A percentile compares a stretch with the other conserved stretches of the same genome.
Evolutionary conservation across 1,139 yeast genomes (phyloP).

Genomic region (Ogataea hybrid): DNA sequence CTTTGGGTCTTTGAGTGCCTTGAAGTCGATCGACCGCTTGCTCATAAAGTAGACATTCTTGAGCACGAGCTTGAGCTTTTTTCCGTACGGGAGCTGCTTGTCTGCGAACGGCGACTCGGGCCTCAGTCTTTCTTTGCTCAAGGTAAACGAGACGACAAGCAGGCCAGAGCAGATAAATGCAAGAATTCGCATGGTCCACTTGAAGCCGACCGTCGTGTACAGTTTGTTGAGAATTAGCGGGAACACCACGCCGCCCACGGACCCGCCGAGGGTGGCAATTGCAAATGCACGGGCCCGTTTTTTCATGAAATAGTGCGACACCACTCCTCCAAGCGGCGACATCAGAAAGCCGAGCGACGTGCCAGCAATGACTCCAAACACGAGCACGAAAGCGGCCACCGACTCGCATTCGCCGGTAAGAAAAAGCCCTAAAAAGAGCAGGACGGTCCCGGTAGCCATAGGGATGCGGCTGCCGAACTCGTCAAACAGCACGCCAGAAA

Average conservation of each 20-base stretch:
- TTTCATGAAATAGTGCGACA: slow-evolving; percentile 57
- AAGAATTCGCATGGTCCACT: slow-evolving; percentile 59
- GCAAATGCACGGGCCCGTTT: slow-evolving; percentile 57
- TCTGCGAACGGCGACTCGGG: slow-evolving; percentile 8
- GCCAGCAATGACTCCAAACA: slow-evolving; percentile 51
- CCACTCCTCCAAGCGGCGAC: slow-evolving; percentile 54
- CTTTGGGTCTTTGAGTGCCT: slow-evolving; percentile 38
- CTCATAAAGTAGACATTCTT: slow-evolving; percentile 13
- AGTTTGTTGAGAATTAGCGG: slow-evolving; percentile 54
- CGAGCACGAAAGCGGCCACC: slow-evolving; percentile 52
- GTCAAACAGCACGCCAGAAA: slow-evolving; percentile 64
- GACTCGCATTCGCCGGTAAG: slow-evolving; percentile 42
- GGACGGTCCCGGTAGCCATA: slow-evolving; percentile 41
- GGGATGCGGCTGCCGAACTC: slow-evolving; percentile 48
- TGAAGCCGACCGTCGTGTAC: slow-evolving; percentile 50
- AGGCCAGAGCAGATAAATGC: slow-evolving; percentile 44
- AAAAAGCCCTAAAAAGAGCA: slow-evolving; percentile 47
- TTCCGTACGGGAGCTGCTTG: slow-evolving; percentile 8
- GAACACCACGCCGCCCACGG: slow-evolving; percentile 59
- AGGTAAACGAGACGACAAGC: slow-evolving; percentile 37
- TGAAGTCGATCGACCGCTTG: slow-evolving; percentile 28
- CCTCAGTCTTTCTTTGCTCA: slow-evolving; percentile 46
- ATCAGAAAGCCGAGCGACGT: slow-evolving; percentile 53
- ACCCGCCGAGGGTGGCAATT: slow-evolving; percentile 60
- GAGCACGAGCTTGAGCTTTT: slow-evolving; percentile 4